Percentiles rank a stretch among this genome's conserved stretches.
These are phyloP conservation scores for Volutella citrinella DNA, from an alignment of 2,329 filamentous ascomycete genomes.

Conservation along the genomic window DNA sequence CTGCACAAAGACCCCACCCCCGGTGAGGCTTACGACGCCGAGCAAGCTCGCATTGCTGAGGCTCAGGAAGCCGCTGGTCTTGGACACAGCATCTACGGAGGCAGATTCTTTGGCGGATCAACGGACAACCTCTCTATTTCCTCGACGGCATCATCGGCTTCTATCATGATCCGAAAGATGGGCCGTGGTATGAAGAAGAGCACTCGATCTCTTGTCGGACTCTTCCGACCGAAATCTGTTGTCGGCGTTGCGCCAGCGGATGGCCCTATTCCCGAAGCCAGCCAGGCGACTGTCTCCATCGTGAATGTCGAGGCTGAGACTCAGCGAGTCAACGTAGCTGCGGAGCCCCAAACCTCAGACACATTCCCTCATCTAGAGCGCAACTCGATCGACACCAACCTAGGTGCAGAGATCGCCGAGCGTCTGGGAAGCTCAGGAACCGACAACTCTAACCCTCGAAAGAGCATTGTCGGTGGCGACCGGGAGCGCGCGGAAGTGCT, in stretches of 20 bases:
- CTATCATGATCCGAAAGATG: constrained; percentile 97
- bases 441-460: constrained; percentile 63
- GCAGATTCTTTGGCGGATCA: constrained; percentile 81
- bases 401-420: constrained; percentile 46
- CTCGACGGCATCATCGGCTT: constrained; percentile 84
- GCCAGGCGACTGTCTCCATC: constrained; percentile 86
- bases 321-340: constrained; percentile 75
- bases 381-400: constrained; percentile 70
- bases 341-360: constrained; percentile 62
- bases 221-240: constrained; percentile 93
- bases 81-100: constrained; percentile 89
- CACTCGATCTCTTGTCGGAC: constrained; percentile 82
- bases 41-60: constrained; percentile 87
- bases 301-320: constrained; percentile 93
- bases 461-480: constrained; percentile 89
- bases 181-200: constrained; percentile 97
- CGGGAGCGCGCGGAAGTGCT: constrained; percentile 87
- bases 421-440: constrained; percentile 55
- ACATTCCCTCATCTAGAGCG: constrained; percentile 80
- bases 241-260: constrained; percentile 75
- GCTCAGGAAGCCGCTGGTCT: constrained; percentile 91
- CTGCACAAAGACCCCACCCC: constrained; percentile 63
- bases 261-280: constrained; percentile 60
- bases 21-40: constrained; percentile 72
- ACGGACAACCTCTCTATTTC: constrained; percentile 94